Conservation (phyloP, 345 rosid species). For the Melastoma malabathricum region DNA sequence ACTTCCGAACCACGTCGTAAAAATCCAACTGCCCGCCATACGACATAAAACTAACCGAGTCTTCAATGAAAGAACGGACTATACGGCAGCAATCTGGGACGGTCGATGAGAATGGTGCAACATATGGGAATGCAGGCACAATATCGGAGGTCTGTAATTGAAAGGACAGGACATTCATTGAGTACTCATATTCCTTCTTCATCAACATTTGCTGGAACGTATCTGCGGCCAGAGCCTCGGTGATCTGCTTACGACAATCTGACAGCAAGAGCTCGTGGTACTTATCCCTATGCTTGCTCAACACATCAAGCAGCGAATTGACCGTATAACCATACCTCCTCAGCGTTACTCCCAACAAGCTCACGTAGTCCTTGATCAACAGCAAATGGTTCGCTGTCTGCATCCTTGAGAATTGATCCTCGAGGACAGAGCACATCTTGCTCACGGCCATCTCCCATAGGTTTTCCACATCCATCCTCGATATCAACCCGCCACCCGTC, state of each 20-base stretch:
- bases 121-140: constrained; percentile 72
- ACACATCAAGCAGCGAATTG: constrained; percentile 77
- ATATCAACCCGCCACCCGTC: constrained; percentile 81
- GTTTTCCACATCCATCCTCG: constrained; percentile 75
- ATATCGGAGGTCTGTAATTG: constrained; percentile 89
- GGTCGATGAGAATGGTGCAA: constrained; percentile 89
- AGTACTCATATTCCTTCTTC: constrained; percentile 94
- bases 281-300: constrained; percentile 88
- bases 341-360: constrained; percentile 83
- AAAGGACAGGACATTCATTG: constrained; percentile 95
- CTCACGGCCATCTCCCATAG: constrained; percentile 91
- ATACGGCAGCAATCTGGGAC: constrained; percentile 95
- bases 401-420: constrained; percentile 98
- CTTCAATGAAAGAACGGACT: constrained; percentile 88
- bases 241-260: constrained; percentile 88
- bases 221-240: constrained; percentile 87
- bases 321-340: constrained; percentile 82
- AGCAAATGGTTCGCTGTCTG: constrained; percentile 93
- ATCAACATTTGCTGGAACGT: constrained; percentile 96
- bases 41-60: constrained; percentile 93
- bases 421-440: constrained; percentile 92
- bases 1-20: constrained; percentile 83
- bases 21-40: constrained; percentile 90
- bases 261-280: constrained; percentile 84
- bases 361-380: constrained; percentile 90